phyloP scores from a whole-genome alignment of 805 yeast genomes.

The Cyberlindnera meyerae region DNA sequence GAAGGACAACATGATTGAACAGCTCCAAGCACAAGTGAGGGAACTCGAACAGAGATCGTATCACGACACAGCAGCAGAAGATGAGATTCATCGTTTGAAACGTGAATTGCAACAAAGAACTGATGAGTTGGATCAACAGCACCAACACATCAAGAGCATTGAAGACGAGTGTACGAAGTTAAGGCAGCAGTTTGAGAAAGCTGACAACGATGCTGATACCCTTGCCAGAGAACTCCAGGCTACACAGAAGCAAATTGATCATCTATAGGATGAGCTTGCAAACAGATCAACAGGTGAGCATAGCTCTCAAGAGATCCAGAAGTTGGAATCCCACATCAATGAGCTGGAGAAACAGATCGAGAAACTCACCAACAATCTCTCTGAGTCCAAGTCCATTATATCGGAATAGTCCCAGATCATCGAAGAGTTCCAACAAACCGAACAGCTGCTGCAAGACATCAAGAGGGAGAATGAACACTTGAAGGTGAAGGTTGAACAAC shows the following conservation, averaged over 20 bases:
- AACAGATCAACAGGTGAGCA: constrained; percentile 10
- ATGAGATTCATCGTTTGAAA: constrained; percentile 14
- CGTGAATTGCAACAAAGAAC: constrained; percentile 12
- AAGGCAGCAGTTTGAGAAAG: constrained; percentile 4
- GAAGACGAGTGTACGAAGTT: constrained; percentile 4
- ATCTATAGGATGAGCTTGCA: constrained; percentile 9
- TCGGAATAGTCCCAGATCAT: constrained; percentile 20
- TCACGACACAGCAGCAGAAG: constrained; percentile 11
- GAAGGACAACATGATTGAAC: constrained; percentile 15
- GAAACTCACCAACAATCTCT: constrained; percentile 11
- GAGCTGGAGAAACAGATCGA: constrained; percentile 17
- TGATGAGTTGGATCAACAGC: constrained; percentile 10
- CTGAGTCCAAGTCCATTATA: constrained; percentile 21
- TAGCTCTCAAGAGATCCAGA: constrained; percentile 8
- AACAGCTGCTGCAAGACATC: constrained; percentile 16
- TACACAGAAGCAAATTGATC: constrained; percentile 5
- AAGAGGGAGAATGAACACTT: constrained; percentile 12
- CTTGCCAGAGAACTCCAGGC: constrained; percentile 2
- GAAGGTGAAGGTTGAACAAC: constrained; percentile 20
- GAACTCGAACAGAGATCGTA: constrained; percentile 13
- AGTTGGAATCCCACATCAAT: constrained; percentile 7
- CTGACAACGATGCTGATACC: constrained; percentile 2
- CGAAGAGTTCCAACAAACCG: constrained; percentile 21
- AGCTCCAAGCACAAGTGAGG: constrained; percentile 14
- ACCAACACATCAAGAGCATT: constrained; percentile 8